Conservation (phyloP, 2,329 filamentous ascomycete genomes). For the Pseudocercospora cruenta region DNA sequence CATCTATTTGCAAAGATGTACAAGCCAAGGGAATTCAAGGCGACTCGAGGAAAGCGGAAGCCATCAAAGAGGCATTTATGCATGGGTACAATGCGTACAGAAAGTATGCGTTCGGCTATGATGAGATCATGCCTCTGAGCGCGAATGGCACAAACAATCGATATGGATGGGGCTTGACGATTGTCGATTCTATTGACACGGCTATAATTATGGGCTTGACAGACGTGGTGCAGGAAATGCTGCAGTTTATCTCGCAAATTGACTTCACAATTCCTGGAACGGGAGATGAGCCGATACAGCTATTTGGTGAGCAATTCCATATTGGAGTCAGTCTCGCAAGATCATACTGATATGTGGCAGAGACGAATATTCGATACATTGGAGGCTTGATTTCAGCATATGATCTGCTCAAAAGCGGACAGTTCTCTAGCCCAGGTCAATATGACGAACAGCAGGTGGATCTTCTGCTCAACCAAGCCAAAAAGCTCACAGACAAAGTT, state of each 20-base stretch:
- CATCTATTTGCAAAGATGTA: conserved; percentile 20
- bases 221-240: conserved; percentile 29
- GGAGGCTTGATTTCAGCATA: conserved; percentile 32
- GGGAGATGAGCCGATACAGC: conserved; percentile 9
- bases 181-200: conserved; percentile 31
- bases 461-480: conserved; percentile 26
- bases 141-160: conserved; percentile 21
- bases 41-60: conserved; percentile 19
- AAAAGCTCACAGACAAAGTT: conserved; percentile 27
- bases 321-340: background rate
- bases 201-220: conserved; percentile 32
- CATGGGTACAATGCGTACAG: conserved; percentile 26
- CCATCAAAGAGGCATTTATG: conserved; percentile 23
- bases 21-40: conserved; percentile 10
- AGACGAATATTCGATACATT: conserved; percentile 31
- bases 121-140: conserved; percentile 23
- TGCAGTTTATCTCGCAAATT: conserved; percentile 27
- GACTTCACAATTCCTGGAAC: conserved; percentile 43
- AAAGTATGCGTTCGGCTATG: conserved; percentile 41
- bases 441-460: conserved; percentile 21
- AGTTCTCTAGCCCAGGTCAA: conserved; percentile 22
- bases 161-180: conserved; percentile 35
- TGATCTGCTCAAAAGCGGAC: conserved; percentile 29
- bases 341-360: conserved; percentile 12
- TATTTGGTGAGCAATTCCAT: conserved; percentile 18